A percentile compares a stretch with the other conserved stretches of the same genome.
phyloP scores from a whole-genome alignment of 805 yeast genomes.

The Suhomyces faveliae region DNA sequence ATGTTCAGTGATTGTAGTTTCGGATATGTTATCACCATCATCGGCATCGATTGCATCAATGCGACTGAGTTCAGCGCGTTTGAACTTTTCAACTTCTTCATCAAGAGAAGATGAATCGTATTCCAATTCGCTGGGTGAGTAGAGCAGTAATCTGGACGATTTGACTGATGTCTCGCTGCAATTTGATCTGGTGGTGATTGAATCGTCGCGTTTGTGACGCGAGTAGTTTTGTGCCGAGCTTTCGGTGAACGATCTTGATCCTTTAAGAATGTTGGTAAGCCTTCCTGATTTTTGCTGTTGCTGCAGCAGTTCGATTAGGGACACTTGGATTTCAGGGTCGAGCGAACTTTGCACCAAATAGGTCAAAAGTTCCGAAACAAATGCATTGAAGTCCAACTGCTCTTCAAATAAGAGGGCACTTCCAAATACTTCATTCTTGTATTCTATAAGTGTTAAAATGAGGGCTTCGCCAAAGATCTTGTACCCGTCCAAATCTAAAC shows the following conservation, averaged over 20 bases:
- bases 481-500: constrained; percentile 13
- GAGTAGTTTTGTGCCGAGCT: background rate
- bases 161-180: constrained; percentile 6
- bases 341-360: background rate
- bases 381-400: constrained; percentile 8
- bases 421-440: background rate
- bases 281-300: background rate
- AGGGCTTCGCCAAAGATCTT: constrained; percentile 19
- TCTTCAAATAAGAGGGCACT: constrained; percentile 5
- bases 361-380: constrained; percentile 10
- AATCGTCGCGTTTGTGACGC: background rate
- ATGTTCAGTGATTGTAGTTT: background rate
- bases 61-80: background rate
- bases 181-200: background rate
- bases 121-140: constrained; percentile 4
- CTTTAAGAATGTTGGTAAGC: background rate
- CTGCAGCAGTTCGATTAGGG: background rate
- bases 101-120: constrained; percentile 1
- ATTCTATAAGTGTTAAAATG: constrained; percentile 7
- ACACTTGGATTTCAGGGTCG: constrained; percentile 3
- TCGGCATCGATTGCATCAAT: background rate
- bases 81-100: background rate
- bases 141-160: constrained; percentile 10
- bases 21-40: constrained; percentile 2
- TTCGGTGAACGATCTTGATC: background rate